Percentiles rank a stretch among this genome's conserved stretches.
Evolutionary conservation across 2,329 filamentous ascomycete species (phyloP).

Genomic region (Talaromyces sp.): DNA sequence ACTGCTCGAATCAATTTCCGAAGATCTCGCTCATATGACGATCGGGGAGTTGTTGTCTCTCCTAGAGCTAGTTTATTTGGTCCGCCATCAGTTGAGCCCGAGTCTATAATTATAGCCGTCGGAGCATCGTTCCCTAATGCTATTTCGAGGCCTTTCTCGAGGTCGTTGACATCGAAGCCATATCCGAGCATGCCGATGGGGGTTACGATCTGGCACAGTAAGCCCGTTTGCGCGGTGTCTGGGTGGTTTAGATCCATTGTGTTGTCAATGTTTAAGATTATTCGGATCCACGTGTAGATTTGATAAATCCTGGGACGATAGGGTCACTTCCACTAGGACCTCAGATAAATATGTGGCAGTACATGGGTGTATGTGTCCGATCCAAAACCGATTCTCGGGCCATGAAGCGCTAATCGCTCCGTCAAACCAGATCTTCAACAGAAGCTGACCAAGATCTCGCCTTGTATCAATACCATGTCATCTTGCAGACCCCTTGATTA

Average conservation of each 20-base stretch:
- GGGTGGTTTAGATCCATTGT: background rate
- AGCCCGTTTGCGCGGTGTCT: background rate
- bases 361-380: no score
- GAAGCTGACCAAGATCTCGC: no score
- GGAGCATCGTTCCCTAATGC: conserved; percentile 7
- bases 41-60: conserved; percentile 36
- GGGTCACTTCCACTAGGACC: no score
- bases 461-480: no score
- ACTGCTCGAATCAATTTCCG: conserved; percentile 37
- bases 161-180: conserved; percentile 38
- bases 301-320: no score
- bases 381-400: no score
- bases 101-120: conserved; percentile 27
- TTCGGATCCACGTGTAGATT: background rate
- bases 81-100: conserved; percentile 28
- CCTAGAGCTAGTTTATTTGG: conserved; percentile 27
- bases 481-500: no score
- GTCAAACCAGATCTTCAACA: no score
- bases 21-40: conserved; percentile 44
- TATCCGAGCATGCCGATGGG: conserved; percentile 52
- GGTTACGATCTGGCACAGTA: conserved; percentile 32
- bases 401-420: no score
- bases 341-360: no score
- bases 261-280: background rate
- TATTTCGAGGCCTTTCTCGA: conserved; percentile 43